Percentiles rank a stretch among this genome's conserved stretches.
phyloP scores from a whole-genome alignment of 2,329 filamentous ascomycete species.

The Colletotrichum simmondsii region DNA sequence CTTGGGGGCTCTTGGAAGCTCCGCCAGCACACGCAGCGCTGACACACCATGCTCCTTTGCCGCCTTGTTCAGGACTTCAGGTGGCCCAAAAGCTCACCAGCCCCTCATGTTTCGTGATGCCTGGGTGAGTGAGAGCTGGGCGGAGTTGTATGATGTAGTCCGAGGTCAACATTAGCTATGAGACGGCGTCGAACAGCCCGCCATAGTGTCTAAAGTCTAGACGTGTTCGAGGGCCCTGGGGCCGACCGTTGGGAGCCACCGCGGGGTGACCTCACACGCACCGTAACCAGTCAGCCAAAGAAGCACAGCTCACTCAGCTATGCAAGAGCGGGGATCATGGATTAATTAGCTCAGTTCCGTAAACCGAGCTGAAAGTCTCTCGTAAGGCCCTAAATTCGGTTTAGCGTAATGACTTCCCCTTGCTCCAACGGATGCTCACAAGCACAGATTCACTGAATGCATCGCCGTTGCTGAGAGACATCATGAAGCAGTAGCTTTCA shows the following conservation, averaged over 20 bases:
- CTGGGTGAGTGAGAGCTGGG: neutral
- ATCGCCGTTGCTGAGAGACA: conserved; percentile 8
- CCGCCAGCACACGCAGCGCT: neutral
- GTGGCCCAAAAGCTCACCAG: neutral
- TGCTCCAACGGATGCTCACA: neutral
- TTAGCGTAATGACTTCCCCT: neutral
- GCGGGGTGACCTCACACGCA: too few species aligned
- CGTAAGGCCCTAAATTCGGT: neutral
- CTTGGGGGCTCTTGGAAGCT: neutral
- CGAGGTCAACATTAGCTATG: conserved; percentile 17
- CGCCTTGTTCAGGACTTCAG: neutral
- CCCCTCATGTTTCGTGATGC: neutral
- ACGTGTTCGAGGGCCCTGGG: neutral
- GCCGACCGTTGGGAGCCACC: neutral
- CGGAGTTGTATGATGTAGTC: neutral
- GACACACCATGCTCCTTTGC: neutral
- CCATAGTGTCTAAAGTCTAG: neutral
- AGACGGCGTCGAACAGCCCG: neutral
- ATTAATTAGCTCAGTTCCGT: neutral
- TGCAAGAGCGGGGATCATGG: neutral
- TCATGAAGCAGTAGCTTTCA: neutral
- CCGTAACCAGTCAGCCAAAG: too few species aligned
- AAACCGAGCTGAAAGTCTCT: neutral
- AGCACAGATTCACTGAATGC: neutral
- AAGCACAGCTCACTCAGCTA: too few species aligned